Base-by-base conservation (phyloP, 805 yeast species). In the Blastobotrys mokoenaii region DNA sequence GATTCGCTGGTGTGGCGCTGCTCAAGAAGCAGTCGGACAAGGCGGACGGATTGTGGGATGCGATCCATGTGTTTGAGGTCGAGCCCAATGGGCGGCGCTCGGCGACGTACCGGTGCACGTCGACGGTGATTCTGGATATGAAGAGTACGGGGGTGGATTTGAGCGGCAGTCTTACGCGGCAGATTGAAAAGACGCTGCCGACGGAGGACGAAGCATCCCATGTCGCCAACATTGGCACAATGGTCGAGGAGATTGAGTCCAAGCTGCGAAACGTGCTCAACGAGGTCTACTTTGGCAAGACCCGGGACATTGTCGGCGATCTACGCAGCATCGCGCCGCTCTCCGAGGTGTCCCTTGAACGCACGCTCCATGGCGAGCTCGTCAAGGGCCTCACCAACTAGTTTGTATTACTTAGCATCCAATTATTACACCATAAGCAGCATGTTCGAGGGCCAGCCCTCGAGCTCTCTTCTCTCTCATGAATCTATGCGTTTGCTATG, bases 211-310 rank as follows among this genome's bases (percentile, higher is more conserved):
- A 73, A 41, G 64, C 76, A 22, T 73, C 80, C n/a, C 97, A 93
- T 61, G 74, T 90, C 41, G 79, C 88, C 29, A 89, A 89, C 59
- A 67, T 90, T 49, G 98, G 98, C 27, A 70, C 83, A 2, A 63
- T 88, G 51, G 76, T 93, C 11, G 98, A 90, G 65, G 95, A 86
- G 50, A 74, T 85, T 37, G 98, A 90, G 67, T 79, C 82, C 49
- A 86, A 83, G 61, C 70, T 90, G 68, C 77, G 98, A 64, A 85
- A 84, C 55, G 70, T 84, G 69, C 71, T 90, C 51, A 95, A 90
- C 63, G 95, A 87, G 51, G 97, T 90, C 22, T 90, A 90, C 63
- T 90, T 90, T 60, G 97, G 95, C 56, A 90, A 90, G 69, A 85
- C 96, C 15, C 80, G 85, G 58, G 96, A 90, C 59, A 82, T 93